These are phyloP conservation scores for Fusarium kyushuense DNA, from an alignment of 2,329 filamentous ascomycete genomes.

Conservation along the genomic window DNA sequence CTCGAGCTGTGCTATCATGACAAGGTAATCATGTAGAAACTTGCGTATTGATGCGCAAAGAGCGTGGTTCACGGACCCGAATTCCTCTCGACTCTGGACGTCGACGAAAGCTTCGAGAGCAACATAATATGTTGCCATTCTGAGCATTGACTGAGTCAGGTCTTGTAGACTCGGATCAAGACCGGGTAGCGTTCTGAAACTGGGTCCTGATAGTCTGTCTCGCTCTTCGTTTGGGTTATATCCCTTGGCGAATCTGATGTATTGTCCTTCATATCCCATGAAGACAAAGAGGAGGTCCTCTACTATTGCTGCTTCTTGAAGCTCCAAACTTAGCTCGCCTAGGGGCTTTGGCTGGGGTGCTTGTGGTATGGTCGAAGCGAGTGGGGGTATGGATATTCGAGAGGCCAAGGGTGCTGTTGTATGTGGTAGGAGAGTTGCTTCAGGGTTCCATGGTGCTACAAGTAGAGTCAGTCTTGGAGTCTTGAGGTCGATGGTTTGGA, in stretches of 20 bases:
- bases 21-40: slow-evolving; percentile 90
- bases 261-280: slow-evolving; percentile 99
- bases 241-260: slow-evolving; percentile 84
- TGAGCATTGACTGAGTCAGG: slow-evolving; percentile 87
- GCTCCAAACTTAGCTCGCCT: slow-evolving; percentile 77
- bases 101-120: slow-evolving; percentile 94
- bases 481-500: slow-evolving; percentile 2
- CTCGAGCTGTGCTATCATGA: slow-evolving; percentile 92
- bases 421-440: slow-evolving; percentile 77
- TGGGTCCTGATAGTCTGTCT: slow-evolving; percentile 84
- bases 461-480: slow-evolving; percentile 36
- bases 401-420: slow-evolving; percentile 79
- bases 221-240: slow-evolving; percentile 90
- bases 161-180: slow-evolving; percentile 93
- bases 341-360: slow-evolving; percentile 78
- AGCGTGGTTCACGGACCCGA: slow-evolving; percentile 94
- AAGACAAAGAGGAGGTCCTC: slow-evolving; percentile 95
- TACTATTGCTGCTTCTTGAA: slow-evolving; percentile 87
- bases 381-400: slow-evolving; percentile 72
- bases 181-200: slow-evolving; percentile 82
- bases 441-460: slow-evolving; percentile 78
- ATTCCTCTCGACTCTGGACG: slow-evolving; percentile 91
- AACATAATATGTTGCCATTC: slow-evolving; percentile 92
- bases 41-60: slow-evolving; percentile 95
- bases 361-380: slow-evolving; percentile 79